Base-by-base conservation (phyloP, 106 monocot species). In the Acorus gramineus region DNA sequence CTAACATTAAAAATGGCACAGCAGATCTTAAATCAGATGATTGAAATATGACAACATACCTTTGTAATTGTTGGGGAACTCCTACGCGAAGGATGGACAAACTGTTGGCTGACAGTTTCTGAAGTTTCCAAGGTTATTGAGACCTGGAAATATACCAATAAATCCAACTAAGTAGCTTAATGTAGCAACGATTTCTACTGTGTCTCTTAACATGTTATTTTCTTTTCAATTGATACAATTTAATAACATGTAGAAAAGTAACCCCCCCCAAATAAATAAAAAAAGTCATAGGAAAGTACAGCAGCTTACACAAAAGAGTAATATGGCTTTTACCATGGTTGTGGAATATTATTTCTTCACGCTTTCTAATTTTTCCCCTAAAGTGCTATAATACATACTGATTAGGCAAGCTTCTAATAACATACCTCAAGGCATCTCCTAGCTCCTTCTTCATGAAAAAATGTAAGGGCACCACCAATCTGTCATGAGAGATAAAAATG, bases 381-480 rank as follows among this genome's bases (percentile, higher is more conserved):
- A 56, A 47, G 11, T 46, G 8, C 4, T 9, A 47, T 9, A 3
- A 61, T 8, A 47, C 11, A 57, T 50, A 65, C 43, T 43, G 64
- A 52, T 61, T 75, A 28, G 28, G 28, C 28, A 28, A 28, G 28
- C 28, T 28, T 28, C 28, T 28, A 28, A 28, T 28, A 28, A 28
- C 28, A 28, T 28, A 99, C 98, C 92, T 99, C 98, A 62, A 99
- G 92, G 74, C 98, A 99, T 81, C 84, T 81, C 56, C 92, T 78
- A 56, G 61, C 64, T 71, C 83, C 84, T 67, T 82, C 82, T 48
- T 79, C 86, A 78, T 89, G 88, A 66, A 91, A 92, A 63, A 99
- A 92, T 48, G 83, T 86, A 53, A 99, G 92, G 53, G 89, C 82
- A 45, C 98, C 98, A 63, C 98, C 98, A 71, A 99, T 99, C 98